These are phyloP conservation scores for Ganoderma resinaceum DNA, from an alignment of 1,284 basidiomycete species.

Conservation along the genomic window DNA sequence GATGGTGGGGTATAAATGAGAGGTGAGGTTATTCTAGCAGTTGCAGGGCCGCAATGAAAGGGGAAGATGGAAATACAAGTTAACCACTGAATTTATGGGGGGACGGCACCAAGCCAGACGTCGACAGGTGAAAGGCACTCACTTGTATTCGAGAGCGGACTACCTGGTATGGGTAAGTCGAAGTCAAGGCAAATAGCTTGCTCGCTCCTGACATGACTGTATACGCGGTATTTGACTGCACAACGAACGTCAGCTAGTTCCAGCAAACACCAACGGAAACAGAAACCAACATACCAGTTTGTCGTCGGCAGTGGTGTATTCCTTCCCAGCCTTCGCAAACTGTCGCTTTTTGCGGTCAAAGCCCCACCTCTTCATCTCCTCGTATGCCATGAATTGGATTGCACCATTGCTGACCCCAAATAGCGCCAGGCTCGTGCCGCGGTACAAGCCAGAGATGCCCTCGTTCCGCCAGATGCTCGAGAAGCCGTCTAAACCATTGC, in stretches of 20 bases:
- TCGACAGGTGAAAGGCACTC: slow-evolving; percentile 33
- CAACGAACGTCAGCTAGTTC: background rate
- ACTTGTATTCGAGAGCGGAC: slow-evolving; percentile 95
- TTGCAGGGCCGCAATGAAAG: background rate
- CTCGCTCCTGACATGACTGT: slow-evolving; percentile 92
- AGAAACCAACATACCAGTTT: slow-evolving; percentile 71
- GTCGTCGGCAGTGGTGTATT: slow-evolving; percentile 77
- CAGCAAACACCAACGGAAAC: background rate
- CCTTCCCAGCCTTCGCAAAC: slow-evolving; percentile 63
- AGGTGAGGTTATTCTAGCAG: slow-evolving; percentile 66
- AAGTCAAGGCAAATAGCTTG: slow-evolving; percentile 84
- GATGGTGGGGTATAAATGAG: slow-evolving; percentile 81
- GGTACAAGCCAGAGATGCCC: slow-evolving; percentile 85
- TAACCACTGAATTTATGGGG: background rate
- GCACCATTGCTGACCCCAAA: slow-evolving; percentile 97
- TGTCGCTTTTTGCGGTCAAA: slow-evolving; percentile 77
- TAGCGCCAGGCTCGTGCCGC: slow-evolving; percentile 88
- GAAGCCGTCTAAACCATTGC: slow-evolving; percentile 72
- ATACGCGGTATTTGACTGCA: slow-evolving; percentile 90
- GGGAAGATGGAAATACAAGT: background rate
- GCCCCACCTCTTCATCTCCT: slow-evolving; percentile 93
- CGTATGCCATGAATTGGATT: slow-evolving; percentile 96
- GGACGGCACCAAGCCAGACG: background rate
- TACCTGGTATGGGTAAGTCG: slow-evolving; percentile 98
- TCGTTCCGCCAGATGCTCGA: slow-evolving; percentile 74